Conservation (phyloP, 192 early-diverging fungal genomes). For the Rhizophlyctis rosea region DNA sequence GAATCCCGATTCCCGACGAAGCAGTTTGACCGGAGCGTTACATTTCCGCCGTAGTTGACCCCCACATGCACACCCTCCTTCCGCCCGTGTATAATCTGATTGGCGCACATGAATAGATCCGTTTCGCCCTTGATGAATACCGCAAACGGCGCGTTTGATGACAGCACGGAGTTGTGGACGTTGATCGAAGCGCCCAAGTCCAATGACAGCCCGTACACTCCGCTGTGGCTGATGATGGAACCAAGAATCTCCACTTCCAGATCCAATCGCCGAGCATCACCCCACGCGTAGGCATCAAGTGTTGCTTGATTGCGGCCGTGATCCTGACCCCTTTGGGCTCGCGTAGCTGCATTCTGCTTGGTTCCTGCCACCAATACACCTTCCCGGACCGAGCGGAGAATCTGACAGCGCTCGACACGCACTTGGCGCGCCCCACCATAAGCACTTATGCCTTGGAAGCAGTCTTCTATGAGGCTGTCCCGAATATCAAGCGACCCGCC, state of each 20-base stretch:
- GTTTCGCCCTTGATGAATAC: too few species aligned
- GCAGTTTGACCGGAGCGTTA: neutral
- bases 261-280: neutral
- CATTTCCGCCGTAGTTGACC: conserved; percentile 1
- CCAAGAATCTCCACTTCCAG: neutral
- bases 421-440: too few species aligned
- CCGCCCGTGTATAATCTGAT: neutral
- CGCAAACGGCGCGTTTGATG: too few species aligned
- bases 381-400: neutral
- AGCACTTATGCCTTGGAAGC: too few species aligned
- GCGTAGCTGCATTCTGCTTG: neutral
- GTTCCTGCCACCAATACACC: neutral
- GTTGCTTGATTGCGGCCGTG: neutral
- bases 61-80: conserved; percentile 1
- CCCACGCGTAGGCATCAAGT: neutral
- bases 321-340: neutral
- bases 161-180: too few species aligned
- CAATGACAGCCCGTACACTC: neutral
- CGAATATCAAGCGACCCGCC: too few species aligned
- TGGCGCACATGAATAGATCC: neutral
- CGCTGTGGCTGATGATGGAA: conserved; percentile 3
- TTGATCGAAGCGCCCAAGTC: neutral
- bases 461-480: too few species aligned
- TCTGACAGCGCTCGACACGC: conserved; percentile 1
- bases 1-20: neutral